Evolutionary conservation across 75 land plant genomes (phyloP).

Genomic region (Pinus taeda): DNA sequence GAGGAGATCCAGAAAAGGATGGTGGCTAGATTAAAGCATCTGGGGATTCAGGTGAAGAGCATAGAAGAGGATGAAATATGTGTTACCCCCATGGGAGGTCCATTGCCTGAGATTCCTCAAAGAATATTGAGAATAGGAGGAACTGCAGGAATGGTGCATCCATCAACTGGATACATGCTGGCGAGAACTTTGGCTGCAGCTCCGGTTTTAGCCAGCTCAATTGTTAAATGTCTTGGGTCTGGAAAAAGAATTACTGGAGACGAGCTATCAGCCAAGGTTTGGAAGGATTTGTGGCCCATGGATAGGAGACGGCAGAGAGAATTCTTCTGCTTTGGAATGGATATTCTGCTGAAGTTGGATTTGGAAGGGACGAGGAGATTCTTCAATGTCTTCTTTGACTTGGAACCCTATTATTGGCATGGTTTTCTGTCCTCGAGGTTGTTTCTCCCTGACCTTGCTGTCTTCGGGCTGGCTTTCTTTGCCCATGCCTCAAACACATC

Average conservation of each 20-base stretch:
- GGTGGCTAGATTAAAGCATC: slow-evolving; percentile 80
- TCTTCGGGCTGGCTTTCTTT: slow-evolving; percentile 74
- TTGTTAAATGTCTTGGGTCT: slow-evolving; percentile 56
- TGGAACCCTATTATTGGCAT: slow-evolving; percentile 93
- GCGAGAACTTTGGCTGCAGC: slow-evolving; percentile 82
- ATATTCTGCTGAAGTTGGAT: slow-evolving; percentile 90
- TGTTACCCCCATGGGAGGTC: slow-evolving; percentile 98
- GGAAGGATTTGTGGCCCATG: slow-evolving; percentile 95
- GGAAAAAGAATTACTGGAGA: slow-evolving; percentile 20
- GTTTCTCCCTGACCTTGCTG: slow-evolving; percentile 69
- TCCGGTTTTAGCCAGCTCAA: slow-evolving; percentile 60
- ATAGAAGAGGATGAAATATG: slow-evolving; percentile 96
- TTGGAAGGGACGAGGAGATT: slow-evolving; percentile 84
- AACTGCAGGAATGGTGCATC: slow-evolving; percentile 89
- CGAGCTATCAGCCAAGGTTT: slow-evolving; percentile 70
- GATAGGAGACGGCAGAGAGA: slow-evolving; percentile 88
- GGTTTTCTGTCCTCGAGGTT: slow-evolving; percentile 94
- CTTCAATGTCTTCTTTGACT: slow-evolving; percentile 90
- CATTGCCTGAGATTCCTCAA: slow-evolving; percentile 90
- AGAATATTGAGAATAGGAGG: slow-evolving; percentile 85
- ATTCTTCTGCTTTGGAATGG: slow-evolving; percentile 99
- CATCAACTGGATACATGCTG: slow-evolving; percentile 93
- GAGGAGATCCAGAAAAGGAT: slow-evolving; percentile 89
- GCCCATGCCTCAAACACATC: slow-evolving; percentile 67
- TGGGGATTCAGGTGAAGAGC: slow-evolving; percentile 84